Conservation (phyloP, 1,284 basidiomycete species). For the Kwoniella shivajii region DNA sequence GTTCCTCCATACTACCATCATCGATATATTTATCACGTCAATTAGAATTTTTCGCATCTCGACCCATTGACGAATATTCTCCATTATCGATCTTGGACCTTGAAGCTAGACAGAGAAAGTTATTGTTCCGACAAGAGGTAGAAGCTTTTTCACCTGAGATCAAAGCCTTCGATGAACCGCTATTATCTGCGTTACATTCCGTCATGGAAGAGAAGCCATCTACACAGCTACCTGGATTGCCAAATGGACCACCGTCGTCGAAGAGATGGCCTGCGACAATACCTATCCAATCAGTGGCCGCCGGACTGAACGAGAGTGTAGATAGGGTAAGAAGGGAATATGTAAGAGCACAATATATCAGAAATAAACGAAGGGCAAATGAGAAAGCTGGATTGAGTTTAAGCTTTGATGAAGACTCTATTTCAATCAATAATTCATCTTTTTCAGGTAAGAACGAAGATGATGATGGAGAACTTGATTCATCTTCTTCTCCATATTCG, state of each 20-base stretch:
- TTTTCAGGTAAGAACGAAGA: background rate
- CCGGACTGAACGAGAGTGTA: slow-evolving; percentile 45
- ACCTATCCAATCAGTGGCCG: slow-evolving; percentile 47
- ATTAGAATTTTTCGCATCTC: slow-evolving; percentile 71
- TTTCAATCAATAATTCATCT: slow-evolving; percentile 16
- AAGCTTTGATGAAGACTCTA: slow-evolving; percentile 49
- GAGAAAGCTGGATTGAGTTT: slow-evolving; percentile 26
- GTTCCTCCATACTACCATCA: slow-evolving; percentile 64
- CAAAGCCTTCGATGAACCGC: slow-evolving; percentile 72
- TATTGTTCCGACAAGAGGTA: slow-evolving; percentile 72
- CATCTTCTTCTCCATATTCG: slow-evolving; percentile 33
- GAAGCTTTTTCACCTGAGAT: slow-evolving; percentile 55
- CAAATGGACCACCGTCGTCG: slow-evolving; percentile 62
- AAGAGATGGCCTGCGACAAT: slow-evolving; percentile 36
- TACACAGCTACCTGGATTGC: slow-evolving; percentile 70
- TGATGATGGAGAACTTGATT: slow-evolving; percentile 20
- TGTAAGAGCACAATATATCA: slow-evolving; percentile 31
- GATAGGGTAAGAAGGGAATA: slow-evolving; percentile 46
- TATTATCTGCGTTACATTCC: slow-evolving; percentile 70
- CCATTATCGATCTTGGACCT: slow-evolving; percentile 69
- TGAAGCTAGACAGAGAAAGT: slow-evolving; percentile 63
- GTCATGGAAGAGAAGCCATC: slow-evolving; percentile 61
- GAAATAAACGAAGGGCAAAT: slow-evolving; percentile 14
- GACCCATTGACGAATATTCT: slow-evolving; percentile 73
- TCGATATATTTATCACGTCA: slow-evolving; percentile 79